phyloP scores from a whole-genome alignment of 352 stramenopile genomes.

The Phytopythium cucurbitacearum region DNA sequence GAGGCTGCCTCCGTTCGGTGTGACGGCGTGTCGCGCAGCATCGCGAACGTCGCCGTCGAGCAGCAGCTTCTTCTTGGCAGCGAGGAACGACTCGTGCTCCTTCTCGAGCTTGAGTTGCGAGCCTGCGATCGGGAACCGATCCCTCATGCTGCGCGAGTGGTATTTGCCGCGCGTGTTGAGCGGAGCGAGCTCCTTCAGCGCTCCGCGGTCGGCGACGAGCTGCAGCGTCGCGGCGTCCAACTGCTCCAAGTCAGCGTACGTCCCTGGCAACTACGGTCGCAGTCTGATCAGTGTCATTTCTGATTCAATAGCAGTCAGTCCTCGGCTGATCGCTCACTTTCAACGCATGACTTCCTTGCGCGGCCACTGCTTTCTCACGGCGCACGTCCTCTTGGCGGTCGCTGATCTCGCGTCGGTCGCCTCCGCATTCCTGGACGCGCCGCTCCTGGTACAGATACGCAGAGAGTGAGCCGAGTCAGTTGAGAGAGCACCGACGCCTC shows the following conservation, averaged over 20 bases:
- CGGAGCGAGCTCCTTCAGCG: conserved; percentile 23
- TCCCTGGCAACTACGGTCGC: conserved; percentile 15
- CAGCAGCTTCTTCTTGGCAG: conserved; percentile 67
- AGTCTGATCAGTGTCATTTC: not conserved
- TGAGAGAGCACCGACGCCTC: not conserved
- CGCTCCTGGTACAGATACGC: conserved; percentile 19
- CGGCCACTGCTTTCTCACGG: conserved; percentile 1
- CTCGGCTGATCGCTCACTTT: not conserved
- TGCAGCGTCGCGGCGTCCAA: conserved; percentile 35
- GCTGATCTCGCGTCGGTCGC: conserved; percentile 21
- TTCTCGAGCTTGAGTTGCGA: conserved; percentile 65
- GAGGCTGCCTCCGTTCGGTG: not conserved
- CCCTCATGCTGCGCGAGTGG: conserved; percentile 59
- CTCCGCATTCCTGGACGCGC: conserved; percentile 21
- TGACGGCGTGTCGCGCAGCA: not conserved
- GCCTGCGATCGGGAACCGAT: conserved; percentile 69
- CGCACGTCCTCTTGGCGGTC: conserved; percentile 22
- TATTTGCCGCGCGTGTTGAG: conserved; percentile 67
- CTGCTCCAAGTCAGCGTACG: conserved; percentile 48
- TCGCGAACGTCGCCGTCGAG: conserved; percentile 21
- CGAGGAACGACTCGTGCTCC: conserved; percentile 47
- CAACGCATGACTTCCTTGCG: not conserved
- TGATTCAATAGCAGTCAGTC: not conserved
- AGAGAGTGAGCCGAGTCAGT: not conserved
- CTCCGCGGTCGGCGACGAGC: conserved; percentile 37